phyloP scores from a whole-genome alignment of 345 rosid species.

The Heritiera fomes region DNA sequence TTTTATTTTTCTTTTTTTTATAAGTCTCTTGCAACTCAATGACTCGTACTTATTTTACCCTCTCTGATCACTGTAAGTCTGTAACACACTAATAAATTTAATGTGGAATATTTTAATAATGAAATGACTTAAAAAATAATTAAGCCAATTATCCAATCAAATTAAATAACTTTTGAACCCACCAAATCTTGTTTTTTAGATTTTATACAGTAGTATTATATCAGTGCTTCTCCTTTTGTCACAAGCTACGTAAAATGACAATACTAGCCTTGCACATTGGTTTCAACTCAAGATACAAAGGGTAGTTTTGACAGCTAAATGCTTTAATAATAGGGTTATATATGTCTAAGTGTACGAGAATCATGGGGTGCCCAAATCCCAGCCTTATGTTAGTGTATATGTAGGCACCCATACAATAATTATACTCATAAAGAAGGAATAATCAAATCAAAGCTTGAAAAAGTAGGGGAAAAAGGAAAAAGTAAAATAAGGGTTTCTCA shows the following conservation, averaged over 20 bases:
- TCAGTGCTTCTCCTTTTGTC: neutral
- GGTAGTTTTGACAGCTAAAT: neutral
- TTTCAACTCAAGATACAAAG: neutral
- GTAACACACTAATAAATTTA: neutral
- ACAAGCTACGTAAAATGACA: neutral
- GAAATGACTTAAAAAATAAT: constrained; percentile 7
- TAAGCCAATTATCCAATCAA: constrained; percentile 7
- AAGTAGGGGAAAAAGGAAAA: too few species aligned
- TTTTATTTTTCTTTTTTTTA: neutral
- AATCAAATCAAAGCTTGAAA: constrained; percentile 11
- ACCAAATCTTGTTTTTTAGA: constrained; percentile 35
- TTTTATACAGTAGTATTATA: constrained; percentile 22
- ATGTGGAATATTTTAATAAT: neutral
- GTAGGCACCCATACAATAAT: neutral
- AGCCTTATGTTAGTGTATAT: neutral
- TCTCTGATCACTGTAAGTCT: neutral
- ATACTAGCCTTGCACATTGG: neutral
- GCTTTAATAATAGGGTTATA: neutral
- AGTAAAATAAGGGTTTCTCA: neutral
- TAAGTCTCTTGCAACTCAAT: neutral
- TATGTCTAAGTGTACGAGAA: neutral
- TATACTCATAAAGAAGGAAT: neutral
- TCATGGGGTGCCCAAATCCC: constrained; percentile 2
- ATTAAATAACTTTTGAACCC: constrained; percentile 21
- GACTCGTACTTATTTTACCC: too few species aligned